Conservation (phyloP, 106 monocot species). For the Platanthera guangdongensis region DNA sequence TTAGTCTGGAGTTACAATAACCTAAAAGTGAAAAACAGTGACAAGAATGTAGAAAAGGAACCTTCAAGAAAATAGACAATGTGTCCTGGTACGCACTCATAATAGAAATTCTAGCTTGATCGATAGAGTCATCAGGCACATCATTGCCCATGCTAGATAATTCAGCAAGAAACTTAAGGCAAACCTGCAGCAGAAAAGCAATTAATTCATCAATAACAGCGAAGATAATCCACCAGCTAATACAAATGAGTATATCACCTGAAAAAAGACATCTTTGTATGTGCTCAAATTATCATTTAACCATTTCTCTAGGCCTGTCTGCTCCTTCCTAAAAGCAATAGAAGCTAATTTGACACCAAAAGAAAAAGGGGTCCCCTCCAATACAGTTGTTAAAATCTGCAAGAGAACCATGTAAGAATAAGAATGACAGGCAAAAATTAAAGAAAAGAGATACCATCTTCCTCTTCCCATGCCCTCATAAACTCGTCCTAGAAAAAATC, state of each 20-base stretch:
- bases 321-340: conserved; percentile 53
- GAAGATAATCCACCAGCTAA: background rate
- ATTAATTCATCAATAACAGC: conserved; percentile 4
- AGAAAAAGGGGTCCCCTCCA: conserved; percentile 54
- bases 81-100: conserved; percentile 37
- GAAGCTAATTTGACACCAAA: conserved; percentile 75
- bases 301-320: conserved; percentile 70
- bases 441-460: background rate
- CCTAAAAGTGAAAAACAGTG: conserved; percentile 1
- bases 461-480: background rate
- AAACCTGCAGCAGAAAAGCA: conserved; percentile 35
- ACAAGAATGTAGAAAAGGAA: conserved; percentile 9
- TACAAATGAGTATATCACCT: conserved; percentile 38
- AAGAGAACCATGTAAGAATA: conserved; percentile 6
- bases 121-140: conserved; percentile 20
- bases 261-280: conserved; percentile 62
- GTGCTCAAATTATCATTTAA: conserved; percentile 54
- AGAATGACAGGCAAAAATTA: background rate
- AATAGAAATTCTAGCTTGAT: conserved; percentile 19
- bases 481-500: background rate
- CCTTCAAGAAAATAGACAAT: conserved; percentile 62
- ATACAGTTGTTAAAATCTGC: conserved; percentile 63
- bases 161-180: conserved; percentile 53
- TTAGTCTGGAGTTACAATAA: background rate
- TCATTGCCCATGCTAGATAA: conserved; percentile 26